Base-by-base conservation (phyloP, 352 stramenopile genomes). In the Phytophthora sansomeana region DNA sequence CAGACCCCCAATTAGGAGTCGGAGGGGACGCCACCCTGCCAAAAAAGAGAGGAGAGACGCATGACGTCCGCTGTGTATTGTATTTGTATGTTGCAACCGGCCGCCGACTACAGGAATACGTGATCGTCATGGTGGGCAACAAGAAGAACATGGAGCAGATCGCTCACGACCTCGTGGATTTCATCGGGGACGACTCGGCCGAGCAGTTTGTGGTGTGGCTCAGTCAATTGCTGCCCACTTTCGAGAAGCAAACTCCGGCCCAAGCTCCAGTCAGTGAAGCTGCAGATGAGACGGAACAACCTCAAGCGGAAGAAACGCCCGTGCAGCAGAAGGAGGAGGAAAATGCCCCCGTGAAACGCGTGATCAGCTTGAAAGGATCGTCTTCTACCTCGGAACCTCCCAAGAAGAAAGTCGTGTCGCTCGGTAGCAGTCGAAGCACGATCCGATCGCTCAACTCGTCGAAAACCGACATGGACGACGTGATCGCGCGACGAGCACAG, bases 121-220 rank as follows among this genome's bases (percentile, higher is more conserved):
- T 95, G 48, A 80, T 91, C 58, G 82, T 92, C 28, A 92, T 95
- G 87, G 86, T 95, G 59, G 74, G 80, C 74, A 95, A 93, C 78
- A 91, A 92, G 78, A 93, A 93, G 70, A 89, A 79, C 50, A 92
- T 95, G 85, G 77, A 73, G 59, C 85, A 93, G 74, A 93, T 95
- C 69, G 77, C 81, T 11, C 70, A 87, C 65, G 87, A 93, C 68
- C 81, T 95, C 38, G 76, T 92, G 46, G 85, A 95, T 58, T 95
- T 95, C 33, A 92, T 95, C 59, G 87, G 87, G 21, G 85, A 91
- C 26, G 87, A 95, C 49, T 80, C 83, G 6, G 81, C 87, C 21
- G 73, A 91, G 53, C 75, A 87, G 52, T 92, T 93, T 26, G 87
- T 87, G 64, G 62, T 63, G 30, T 95, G 87, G 85, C 77, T 95